phyloP scores from a whole-genome alignment of 371 early-diverging fungal genomes.

The Mortierella sp. region DNA sequence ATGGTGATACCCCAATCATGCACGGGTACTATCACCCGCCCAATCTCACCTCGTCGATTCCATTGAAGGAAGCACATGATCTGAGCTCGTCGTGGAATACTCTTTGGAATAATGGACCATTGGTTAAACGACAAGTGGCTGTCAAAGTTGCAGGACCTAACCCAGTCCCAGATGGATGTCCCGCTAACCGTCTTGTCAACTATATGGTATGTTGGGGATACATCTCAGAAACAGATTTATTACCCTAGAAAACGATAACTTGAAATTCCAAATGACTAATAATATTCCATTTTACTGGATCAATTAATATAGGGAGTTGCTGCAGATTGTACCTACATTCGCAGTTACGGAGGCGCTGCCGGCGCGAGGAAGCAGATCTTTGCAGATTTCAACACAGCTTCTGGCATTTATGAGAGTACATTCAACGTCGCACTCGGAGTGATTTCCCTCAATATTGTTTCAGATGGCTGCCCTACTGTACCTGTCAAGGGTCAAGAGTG shows the following conservation, averaged over 20 bases:
- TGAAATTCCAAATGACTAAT: neutral
- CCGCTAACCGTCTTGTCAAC: slow-evolving; percentile 40
- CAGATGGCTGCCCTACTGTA: slow-evolving; percentile 67
- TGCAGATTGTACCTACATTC: slow-evolving; percentile 84
- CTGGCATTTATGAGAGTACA: slow-evolving; percentile 89
- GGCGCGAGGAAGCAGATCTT: slow-evolving; percentile 78
- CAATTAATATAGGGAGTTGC: slow-evolving; percentile 66
- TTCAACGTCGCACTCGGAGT: slow-evolving; percentile 92
- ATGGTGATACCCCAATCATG: neutral
- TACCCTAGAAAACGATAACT: too few relatives aligned
- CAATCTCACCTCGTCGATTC: slow-evolving; percentile 28
- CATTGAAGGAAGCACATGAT: slow-evolving; percentile 10
- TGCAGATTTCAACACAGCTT: slow-evolving; percentile 81
- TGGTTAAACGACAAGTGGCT: slow-evolving; percentile 22
- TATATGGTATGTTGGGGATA: slow-evolving; percentile 32
- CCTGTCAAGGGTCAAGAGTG: slow-evolving; percentile 65
- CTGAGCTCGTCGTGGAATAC: slow-evolving; percentile 32
- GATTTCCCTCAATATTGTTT: slow-evolving; percentile 81
- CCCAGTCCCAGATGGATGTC: slow-evolving; percentile 55
- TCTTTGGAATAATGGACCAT: slow-evolving; percentile 7
- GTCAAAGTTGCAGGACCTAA: slow-evolving; percentile 42
- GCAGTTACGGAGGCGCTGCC: slow-evolving; percentile 66
- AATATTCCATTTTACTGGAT: slow-evolving; percentile 3
- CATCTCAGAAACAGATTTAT: neutral
- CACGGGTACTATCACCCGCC: slow-evolving; percentile 51